These are phyloP conservation scores for Apiospora kogelbergensis DNA, from an alignment of 2,329 filamentous ascomycete genomes.

Conservation along the genomic window DNA sequence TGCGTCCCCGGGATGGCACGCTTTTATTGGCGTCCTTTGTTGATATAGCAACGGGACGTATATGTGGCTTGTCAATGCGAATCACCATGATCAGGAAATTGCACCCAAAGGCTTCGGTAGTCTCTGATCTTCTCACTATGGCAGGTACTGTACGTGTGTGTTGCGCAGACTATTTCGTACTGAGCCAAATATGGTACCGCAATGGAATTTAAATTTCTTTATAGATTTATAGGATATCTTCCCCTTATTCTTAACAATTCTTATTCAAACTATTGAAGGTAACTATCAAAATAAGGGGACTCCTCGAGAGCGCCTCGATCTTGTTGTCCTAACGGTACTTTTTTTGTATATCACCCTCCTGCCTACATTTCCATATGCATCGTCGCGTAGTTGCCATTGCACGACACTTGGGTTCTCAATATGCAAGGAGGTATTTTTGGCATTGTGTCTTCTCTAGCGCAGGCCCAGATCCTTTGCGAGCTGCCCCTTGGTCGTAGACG, in stretches of 20 bases:
- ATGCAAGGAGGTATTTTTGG: background rate
- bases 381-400: background rate
- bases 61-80: background rate
- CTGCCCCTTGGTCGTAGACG: conserved; percentile 86
- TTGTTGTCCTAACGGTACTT: no score
- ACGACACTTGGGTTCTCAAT: background rate
- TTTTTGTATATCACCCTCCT: no score
- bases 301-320: no score
- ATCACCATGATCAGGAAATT: background rate
- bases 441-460: conserved; percentile 19
- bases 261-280: no score
- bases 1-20: background rate
- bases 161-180: background rate
- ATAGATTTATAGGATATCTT: no score
- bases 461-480: conserved; percentile 78
- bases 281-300: no score
- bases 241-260: no score
- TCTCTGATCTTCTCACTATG: background rate
- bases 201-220: no score
- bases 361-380: background rate
- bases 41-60: background rate
- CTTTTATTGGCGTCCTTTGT: background rate
- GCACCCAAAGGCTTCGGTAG: background rate
- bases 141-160: background rate
- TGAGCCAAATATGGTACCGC: background rate